Conservation (phyloP, 768 basidiomycete species). For the Suillus variegatus region DNA sequence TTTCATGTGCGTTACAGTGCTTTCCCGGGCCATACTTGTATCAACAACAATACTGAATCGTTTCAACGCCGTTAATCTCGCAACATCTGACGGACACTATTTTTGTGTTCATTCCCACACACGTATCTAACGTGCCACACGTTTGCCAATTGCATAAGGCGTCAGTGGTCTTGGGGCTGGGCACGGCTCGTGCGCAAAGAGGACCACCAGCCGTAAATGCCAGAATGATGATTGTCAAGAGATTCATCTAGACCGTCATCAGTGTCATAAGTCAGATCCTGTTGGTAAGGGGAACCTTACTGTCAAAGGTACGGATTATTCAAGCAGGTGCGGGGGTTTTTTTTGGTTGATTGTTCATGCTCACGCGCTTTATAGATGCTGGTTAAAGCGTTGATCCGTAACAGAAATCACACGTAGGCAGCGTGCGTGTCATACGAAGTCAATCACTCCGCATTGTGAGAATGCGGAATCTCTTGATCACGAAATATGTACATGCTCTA, state of each 20-base stretch:
- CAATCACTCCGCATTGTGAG: too few relatives aligned
- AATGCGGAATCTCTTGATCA: background rate
- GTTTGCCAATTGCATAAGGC: conserved; percentile 10
- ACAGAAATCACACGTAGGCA: background rate
- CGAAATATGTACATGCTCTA: background rate
- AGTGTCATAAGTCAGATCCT: background rate
- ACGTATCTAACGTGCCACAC: background rate
- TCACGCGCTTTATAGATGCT: background rate
- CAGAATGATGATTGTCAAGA: background rate
- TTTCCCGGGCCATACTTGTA: too few relatives aligned
- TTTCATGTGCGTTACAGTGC: too few relatives aligned
- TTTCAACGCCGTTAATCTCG: too few relatives aligned
- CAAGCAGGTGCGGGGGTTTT: background rate
- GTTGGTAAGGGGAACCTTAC: background rate
- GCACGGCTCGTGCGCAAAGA: background rate
- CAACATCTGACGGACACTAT: too few relatives aligned
- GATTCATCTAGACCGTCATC: background rate
- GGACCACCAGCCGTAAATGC: background rate
- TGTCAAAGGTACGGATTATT: background rate
- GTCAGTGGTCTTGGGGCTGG: background rate
- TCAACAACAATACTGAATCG: too few relatives aligned
- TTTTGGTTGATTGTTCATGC: background rate
- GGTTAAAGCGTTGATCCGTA: background rate
- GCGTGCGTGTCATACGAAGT: too few relatives aligned
- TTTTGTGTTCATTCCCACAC: background rate